phyloP scores from a whole-genome alignment of 2,329 filamentous ascomycete genomes.

The Paramyrothecium sp. region DNA sequence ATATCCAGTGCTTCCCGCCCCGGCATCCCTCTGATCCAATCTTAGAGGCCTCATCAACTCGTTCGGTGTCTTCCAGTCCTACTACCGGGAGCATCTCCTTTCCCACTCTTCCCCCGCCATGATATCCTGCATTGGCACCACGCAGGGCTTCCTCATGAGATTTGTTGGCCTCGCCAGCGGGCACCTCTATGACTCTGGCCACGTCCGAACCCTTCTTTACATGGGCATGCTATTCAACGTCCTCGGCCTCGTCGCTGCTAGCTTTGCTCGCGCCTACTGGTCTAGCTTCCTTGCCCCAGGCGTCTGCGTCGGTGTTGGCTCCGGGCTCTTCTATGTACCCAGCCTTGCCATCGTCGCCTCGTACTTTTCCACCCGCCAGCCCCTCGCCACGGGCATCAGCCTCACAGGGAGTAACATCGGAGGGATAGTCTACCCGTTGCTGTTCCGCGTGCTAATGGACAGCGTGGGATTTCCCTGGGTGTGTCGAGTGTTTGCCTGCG shows the following conservation, averaged over 20 bases:
- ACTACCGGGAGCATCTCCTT: slow-evolving; percentile 41
- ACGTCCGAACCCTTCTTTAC: slow-evolving; percentile 37
- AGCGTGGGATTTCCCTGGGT: slow-evolving; percentile 26
- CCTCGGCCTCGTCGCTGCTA: slow-evolving; percentile 44
- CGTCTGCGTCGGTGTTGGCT: slow-evolving; percentile 42
- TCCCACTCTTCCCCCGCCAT: slow-evolving; percentile 26
- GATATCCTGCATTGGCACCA: slow-evolving; percentile 40
- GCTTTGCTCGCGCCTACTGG: slow-evolving; percentile 36
- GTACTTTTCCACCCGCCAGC: slow-evolving; percentile 27
- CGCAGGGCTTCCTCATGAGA: slow-evolving; percentile 44
- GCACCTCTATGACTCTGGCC: slow-evolving; percentile 45
- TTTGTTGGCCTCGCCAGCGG: slow-evolving; percentile 32
- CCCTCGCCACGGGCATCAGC: slow-evolving; percentile 30
- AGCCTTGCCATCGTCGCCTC: slow-evolving; percentile 27
- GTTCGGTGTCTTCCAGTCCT: slow-evolving; percentile 55
- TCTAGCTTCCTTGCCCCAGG: slow-evolving; percentile 44
- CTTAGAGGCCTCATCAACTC: slow-evolving; percentile 46
- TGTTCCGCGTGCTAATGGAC: slow-evolving; percentile 16
- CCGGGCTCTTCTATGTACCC: slow-evolving; percentile 38
- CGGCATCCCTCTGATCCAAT: slow-evolving; percentile 55
- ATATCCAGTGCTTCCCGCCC: no score
- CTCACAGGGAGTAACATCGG: slow-evolving; percentile 29
- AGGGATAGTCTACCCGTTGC: slow-evolving; percentile 30
- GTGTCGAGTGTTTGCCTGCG: slow-evolving; percentile 24
- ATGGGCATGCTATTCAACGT: slow-evolving; percentile 39